Evolutionary conservation across 768 basidiomycete genomes (phyloP), one percentile per base, ranked within the genome.

Genomic region (Agaricus sinodeliciosus): DNA sequence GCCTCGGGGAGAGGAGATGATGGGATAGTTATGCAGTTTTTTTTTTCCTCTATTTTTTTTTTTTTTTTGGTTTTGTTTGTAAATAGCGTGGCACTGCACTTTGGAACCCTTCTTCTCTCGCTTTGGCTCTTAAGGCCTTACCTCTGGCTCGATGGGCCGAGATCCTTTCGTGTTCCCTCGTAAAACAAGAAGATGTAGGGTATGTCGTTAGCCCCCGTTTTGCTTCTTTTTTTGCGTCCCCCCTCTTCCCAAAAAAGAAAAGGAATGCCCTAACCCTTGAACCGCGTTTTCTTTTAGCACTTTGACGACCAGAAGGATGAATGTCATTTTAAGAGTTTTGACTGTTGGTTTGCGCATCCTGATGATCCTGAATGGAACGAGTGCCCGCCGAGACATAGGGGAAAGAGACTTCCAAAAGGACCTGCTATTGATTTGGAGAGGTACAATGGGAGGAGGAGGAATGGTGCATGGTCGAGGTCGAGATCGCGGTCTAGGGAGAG

Each of bases 1-100:
- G 60, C 61, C 69, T 39, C 65, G 70, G 42, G 50, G 67, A 43
- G 71, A 71, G 43, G 70, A 72, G 48, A 61, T 65, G 31, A 11
- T 19, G 56, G 42, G 22, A 63, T 55, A 49, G 36, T 41, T 15
- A 42, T 25, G 41, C 36, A 27, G 45, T 57, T 25, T 31, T 22
- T 48, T 46, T 43, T 44, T 49, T 18, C 18, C 37, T 16, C 26
- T 18, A 19, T 18, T 7, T 11, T 18, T 9, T 8, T 31, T 11
- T 18, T 37, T 50, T 16, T 39, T 19, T 18, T 18, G 5, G 11
- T 31, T 9, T 13, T 39, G 18, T 41, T 26, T 2, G 46, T 31
- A 16, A 34, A 6, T 18, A 7, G n/a, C 4, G 47, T 45, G 51
- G 27, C 51, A 53, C 51, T 45, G 51, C 51, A 43, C 44, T 43